phyloP scores from a whole-genome alignment of 495 filamentous ascomycete genomes.

The Penicillium cinerascens region DNA sequence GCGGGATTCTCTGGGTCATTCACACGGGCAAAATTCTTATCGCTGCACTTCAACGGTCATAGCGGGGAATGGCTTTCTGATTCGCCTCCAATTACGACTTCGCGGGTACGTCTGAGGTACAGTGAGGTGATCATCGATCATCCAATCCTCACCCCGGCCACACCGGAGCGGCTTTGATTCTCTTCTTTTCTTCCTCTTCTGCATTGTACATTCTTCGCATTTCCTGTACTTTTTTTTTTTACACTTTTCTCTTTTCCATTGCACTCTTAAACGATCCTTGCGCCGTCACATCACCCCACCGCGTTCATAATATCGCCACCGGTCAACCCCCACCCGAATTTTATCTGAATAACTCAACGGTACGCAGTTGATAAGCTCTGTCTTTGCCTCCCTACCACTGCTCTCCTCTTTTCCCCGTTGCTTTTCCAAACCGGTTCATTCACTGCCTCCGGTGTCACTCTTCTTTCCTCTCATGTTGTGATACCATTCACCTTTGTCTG shows the following conservation, averaged over 20 bases:
- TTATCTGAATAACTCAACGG: slow-evolving; percentile 13
- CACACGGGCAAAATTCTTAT: background rate
- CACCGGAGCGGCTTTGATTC: background rate
- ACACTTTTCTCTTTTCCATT: background rate
- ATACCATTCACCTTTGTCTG: slow-evolving; percentile 16
- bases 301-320: slow-evolving; percentile 6
- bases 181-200: background rate
- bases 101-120: slow-evolving; percentile 21
- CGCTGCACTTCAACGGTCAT: slow-evolving; percentile 14
- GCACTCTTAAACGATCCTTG: background rate
- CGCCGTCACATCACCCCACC: slow-evolving; percentile 10
- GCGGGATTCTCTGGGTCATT: background rate
- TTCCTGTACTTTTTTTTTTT: slow-evolving; percentile 4
- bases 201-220: slow-evolving; percentile 7
- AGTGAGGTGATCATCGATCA: slow-evolving; percentile 24
- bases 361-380: slow-evolving; percentile 18
- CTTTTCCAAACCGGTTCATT: slow-evolving; percentile 11
- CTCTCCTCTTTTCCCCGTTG: slow-evolving; percentile 10
- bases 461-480: slow-evolving; percentile 13
- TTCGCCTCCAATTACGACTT: slow-evolving; percentile 22
- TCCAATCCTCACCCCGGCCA: slow-evolving; percentile 12
- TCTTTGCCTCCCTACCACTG: slow-evolving; percentile 12
- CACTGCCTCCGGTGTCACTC: slow-evolving; percentile 21
- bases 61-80: slow-evolving; percentile 21
- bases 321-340: slow-evolving; percentile 1